phyloP scores from a whole-genome alignment of 2,329 filamentous ascomycete genomes.

The Beauveria caledonica region DNA sequence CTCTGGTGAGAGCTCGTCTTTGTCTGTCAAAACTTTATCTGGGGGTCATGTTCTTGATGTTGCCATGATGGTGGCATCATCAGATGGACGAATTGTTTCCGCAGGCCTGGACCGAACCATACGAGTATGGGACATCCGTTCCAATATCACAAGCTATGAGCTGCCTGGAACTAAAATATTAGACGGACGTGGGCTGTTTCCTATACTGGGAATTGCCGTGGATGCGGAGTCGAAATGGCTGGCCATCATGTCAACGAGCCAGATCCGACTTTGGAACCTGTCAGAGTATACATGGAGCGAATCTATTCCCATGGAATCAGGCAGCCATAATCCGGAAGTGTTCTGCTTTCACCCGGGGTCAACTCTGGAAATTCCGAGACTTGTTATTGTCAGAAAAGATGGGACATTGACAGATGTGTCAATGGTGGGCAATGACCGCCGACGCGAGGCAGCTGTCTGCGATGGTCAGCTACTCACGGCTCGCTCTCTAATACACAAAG shows the following conservation, averaged over 20 bases:
- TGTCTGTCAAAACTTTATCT: constrained; percentile 53
- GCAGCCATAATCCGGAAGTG: constrained; percentile 48
- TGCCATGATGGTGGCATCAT: constrained; percentile 52
- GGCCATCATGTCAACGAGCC: constrained; percentile 53
- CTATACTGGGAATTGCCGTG: constrained; percentile 55
- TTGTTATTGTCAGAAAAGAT: constrained; percentile 56
- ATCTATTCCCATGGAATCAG: constrained; percentile 41
- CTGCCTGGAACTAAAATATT: constrained; percentile 30
- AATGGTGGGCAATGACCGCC: constrained; percentile 31
- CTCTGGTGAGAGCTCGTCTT: constrained; percentile 29
- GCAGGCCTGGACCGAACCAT: constrained; percentile 63
- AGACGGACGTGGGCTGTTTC: constrained; percentile 40
- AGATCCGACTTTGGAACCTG: constrained; percentile 57
- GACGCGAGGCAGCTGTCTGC: constrained; percentile 38
- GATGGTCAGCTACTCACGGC: constrained; percentile 44
- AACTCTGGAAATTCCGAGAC: constrained; percentile 29
- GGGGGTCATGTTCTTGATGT: constrained; percentile 63
- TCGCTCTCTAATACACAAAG: constrained; percentile 35
- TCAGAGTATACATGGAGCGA: constrained; percentile 47
- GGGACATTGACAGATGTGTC: constrained; percentile 50
- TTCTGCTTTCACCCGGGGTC: constrained; percentile 52
- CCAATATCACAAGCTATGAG: constrained; percentile 33
- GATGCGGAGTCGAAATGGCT: constrained; percentile 58
- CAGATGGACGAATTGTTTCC: constrained; percentile 58
- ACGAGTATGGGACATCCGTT: constrained; percentile 55